These are phyloP conservation scores for Salix dunnii DNA, from an alignment of 345 rosid species.

Conservation along the genomic window DNA sequence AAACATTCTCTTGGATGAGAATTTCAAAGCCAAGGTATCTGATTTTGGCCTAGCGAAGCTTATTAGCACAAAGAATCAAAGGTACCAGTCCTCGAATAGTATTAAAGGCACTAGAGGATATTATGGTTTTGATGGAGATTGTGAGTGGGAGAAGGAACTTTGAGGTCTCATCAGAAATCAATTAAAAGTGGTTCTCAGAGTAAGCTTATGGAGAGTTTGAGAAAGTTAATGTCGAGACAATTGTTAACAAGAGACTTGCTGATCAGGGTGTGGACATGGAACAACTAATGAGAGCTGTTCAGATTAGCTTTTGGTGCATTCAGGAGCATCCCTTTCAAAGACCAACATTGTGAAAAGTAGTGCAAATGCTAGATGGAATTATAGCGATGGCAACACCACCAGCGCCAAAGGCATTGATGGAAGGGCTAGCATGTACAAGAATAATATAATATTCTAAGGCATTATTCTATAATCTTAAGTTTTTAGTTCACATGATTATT, in stretches of 20 bases:
- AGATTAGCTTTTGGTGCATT: constrained; percentile 15
- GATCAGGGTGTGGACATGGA: constrained; percentile 6
- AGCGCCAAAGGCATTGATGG: constrained; percentile 33
- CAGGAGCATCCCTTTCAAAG: constrained; percentile 21
- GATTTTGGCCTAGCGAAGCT: constrained; percentile 29
- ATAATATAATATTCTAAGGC: too few relatives aligned
- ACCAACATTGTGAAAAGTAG: constrained; percentile 17
- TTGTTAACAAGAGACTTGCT: constrained; percentile 9
- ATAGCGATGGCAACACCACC: constrained; percentile 45
- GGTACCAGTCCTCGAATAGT: not conserved
- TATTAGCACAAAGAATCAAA: constrained; percentile 7
- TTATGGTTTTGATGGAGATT: constrained; percentile 11
- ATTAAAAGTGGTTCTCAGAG: constrained; percentile 39
- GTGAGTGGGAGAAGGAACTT: constrained; percentile 22
- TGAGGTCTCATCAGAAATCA: constrained; percentile 10
- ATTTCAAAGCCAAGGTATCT: constrained; percentile 16
- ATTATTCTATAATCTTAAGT: too few relatives aligned
- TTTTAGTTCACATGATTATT: too few relatives aligned
- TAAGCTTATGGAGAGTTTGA: constrained; percentile 19
- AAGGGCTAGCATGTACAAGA: too few relatives aligned
- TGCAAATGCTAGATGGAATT: constrained; percentile 34
- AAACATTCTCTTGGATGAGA: constrained; percentile 18
- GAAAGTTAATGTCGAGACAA: constrained; percentile 2
- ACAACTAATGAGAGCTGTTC: constrained; percentile 8
- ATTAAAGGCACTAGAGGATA: constrained; percentile 22